Evolutionary conservation across 2,329 filamentous ascomycete genomes (phyloP).

Genomic region (Teratosphaeria destructans): DNA sequence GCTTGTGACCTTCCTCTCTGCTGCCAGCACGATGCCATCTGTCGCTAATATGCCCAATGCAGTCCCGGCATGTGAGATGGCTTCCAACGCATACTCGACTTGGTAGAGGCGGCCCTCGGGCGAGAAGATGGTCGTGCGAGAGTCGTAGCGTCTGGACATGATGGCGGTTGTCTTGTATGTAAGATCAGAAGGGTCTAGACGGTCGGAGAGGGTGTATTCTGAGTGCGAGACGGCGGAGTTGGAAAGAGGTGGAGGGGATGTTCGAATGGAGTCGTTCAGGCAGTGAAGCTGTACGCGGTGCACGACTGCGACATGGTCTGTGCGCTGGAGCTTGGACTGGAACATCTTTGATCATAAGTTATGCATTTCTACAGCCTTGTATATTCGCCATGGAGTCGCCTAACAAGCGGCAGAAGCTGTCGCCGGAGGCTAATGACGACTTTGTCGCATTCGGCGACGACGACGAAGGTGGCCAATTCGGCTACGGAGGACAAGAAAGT

Average conservation of each 20-base stretch:
- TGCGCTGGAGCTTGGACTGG: background rate
- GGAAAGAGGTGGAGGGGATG: background rate
- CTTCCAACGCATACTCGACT: slow-evolving; percentile 97
- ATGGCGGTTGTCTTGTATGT: background rate
- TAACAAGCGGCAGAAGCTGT: background rate
- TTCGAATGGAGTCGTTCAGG: background rate
- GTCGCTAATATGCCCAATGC: slow-evolving; percentile 93
- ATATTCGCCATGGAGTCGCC: background rate
- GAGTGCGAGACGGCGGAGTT: background rate
- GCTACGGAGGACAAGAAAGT: background rate
- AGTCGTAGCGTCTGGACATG: slow-evolving; percentile 28
- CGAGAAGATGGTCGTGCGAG: slow-evolving; percentile 89
- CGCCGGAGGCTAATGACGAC: background rate
- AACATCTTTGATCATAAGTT: background rate
- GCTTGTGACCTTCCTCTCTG: slow-evolving; percentile 97
- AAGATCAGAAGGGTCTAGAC: background rate
- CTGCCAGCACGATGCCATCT: slow-evolving; percentile 95
- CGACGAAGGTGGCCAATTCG: background rate
- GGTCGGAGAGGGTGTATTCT: background rate
- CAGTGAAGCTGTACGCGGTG: background rate
- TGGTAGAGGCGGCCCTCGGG: slow-evolving; percentile 97
- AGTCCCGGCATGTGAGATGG: slow-evolving; percentile 95
- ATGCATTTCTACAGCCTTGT: background rate
- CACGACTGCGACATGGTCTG: slow-evolving; percentile 13
- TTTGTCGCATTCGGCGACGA: background rate